Conservation (phyloP, 108 stramenopile genomes). For the Conticribra weissflogii region DNA sequence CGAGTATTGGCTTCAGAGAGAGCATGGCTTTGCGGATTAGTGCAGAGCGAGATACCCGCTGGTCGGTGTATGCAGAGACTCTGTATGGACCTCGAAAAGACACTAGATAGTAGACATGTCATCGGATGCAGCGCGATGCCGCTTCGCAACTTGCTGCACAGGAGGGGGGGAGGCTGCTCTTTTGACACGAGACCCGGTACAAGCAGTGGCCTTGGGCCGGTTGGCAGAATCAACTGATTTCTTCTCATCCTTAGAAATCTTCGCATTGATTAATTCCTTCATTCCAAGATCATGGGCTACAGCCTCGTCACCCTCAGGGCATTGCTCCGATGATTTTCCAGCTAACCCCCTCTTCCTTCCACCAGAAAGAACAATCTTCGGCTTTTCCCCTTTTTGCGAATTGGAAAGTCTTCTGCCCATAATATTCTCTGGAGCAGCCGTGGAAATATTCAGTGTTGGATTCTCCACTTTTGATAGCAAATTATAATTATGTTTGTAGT, state of each 20-base stretch:
- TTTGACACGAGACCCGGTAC: slow-evolving; percentile 22
- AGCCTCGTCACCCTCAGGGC: slow-evolving; percentile 2
- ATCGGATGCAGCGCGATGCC: slow-evolving; percentile 1
- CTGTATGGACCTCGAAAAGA: too few species aligned
- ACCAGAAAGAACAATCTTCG: background rate
- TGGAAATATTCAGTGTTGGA: background rate
- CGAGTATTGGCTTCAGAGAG: too few species aligned
- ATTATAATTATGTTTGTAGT: slow-evolving; percentile 20
- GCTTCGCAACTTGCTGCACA: slow-evolving; percentile 21
- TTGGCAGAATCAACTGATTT: slow-evolving; percentile 10
- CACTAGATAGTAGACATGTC: background rate
- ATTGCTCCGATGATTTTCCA: slow-evolving; percentile 21
- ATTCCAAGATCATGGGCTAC: slow-evolving; percentile 14
- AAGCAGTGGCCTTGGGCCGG: slow-evolving; percentile 24
- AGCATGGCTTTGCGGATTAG: too few species aligned
- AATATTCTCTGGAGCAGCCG: background rate
- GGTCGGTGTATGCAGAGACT: too few species aligned
- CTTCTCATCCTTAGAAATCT: slow-evolving; percentile 43
- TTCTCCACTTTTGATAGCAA: slow-evolving; percentile 14
- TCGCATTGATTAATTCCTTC: slow-evolving; percentile 42
- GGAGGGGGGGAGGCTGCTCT: slow-evolving; percentile 14
- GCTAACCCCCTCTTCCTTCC: slow-evolving; percentile 32
- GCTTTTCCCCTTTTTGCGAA: background rate
- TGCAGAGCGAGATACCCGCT: too few species aligned
- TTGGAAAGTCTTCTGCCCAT: slow-evolving; percentile 11